Evolutionary conservation across 176 grass and related monocot genomes (phyloP).

Genomic region (Dendrocalamus sinicus): DNA sequence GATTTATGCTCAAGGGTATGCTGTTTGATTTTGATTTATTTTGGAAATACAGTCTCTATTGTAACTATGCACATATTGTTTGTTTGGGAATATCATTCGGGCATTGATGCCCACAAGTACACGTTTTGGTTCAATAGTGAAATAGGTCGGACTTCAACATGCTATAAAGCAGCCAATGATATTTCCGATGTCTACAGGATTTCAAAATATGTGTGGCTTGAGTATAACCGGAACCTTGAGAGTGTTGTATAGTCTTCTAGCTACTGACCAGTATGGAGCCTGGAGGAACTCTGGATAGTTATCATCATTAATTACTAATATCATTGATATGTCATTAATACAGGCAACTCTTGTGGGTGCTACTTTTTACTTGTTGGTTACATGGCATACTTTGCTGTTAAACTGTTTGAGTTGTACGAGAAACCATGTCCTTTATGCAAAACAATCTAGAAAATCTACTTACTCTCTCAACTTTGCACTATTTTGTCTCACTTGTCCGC

Average conservation of each 20-base stretch:
- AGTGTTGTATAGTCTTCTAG: neutral
- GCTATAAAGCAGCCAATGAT: neutral
- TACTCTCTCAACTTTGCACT: neutral
- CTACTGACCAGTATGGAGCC: neutral
- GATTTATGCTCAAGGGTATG: constrained; percentile 90
- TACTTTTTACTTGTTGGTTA: neutral
- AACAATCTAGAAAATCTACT: neutral
- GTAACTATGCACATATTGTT: neutral
- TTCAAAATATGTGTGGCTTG: neutral
- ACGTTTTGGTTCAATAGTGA: neutral
- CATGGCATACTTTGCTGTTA: neutral
- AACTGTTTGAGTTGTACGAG: neutral
- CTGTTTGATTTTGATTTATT: constrained; percentile 30
- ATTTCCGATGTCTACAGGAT: neutral
- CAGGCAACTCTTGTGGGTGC: neutral
- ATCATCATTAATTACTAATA: neutral
- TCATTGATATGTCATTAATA: neutral
- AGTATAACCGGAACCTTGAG: neutral
- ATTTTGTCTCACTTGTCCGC: neutral
- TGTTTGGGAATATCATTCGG: neutral
- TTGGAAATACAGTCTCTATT: neutral
- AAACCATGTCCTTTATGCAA: neutral
- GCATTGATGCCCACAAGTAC: neutral
- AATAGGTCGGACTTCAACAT: neutral
- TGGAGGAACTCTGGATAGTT: neutral